Base-by-base conservation (phyloP, 805 yeast species). In the Saturnispora galanensis region DNA sequence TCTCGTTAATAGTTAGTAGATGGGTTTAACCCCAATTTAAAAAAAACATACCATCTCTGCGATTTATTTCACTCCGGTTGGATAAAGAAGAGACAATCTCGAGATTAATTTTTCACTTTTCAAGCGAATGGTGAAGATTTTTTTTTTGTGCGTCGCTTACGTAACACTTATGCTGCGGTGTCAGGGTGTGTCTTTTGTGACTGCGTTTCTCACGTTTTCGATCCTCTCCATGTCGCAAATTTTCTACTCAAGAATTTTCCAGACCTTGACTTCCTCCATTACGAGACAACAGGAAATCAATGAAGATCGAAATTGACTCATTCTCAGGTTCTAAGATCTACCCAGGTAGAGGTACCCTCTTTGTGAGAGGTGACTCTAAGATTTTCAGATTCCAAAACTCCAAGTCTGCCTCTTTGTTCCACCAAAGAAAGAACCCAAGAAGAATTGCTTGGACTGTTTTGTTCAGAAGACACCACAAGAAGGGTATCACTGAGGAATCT, bases 381-480 rank as follows among this genome's bases (percentile, higher is more conserved):
- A 74, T 89, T 67, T 93, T 93, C 95, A 89, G 99, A 82, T 93
- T 93, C 93, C 94, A 84, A 73, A 81, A 85, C 72, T 84, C 97
- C 62, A 93, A 93, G 77, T 80, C 95, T 68, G 90, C 95, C 65
- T 88, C 97, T 69, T 83, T 93, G 67, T 93, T 93, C 93, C 81
- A 82, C 69, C 99, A 93, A 81, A 88, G 97, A 84, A 93, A 93
- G 95, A 93, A 93, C 89, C 99, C 99, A 77, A 89, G 99, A 83
- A 85, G 96, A 82, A 81, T 93, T 70, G 81, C 97, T 57, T 93
- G 99, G 99, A 93, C 99, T 60, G 97, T 90, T 67, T 81, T 93
- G 66, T 93, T 77, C 90, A 90, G 99, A 83, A 86, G 95, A 77
- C 96, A 90, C 78, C 97, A 93, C 95, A 88, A 87, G 84, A 93